Base-by-base conservation (phyloP, 192 early-diverging fungal species). In the Backusella luteola region DNA sequence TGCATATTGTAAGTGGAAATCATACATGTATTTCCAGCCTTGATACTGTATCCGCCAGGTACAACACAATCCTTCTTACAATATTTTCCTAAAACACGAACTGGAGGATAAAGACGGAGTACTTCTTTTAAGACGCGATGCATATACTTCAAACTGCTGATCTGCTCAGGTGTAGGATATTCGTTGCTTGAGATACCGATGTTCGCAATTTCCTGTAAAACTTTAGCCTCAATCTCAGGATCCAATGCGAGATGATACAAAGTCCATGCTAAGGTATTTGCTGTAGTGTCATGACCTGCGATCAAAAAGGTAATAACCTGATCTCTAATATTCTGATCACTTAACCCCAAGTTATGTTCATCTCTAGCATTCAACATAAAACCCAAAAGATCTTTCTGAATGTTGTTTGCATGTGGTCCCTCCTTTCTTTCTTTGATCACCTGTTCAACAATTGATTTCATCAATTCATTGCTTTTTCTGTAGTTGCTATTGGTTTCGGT, bases 221-320 rank as follows among this genome's bases (percentile, higher is more conserved):
- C 75, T 36, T 82, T 79, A 14, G 73, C 63, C 3, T 84, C 71
- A 56, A 89, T 71, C 5, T 78, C 74, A 7, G 90, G 90, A 73
- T 88, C 44, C 9, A 75, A 53, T 63, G 77, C 67, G 6, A 91
- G 73, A 21, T 84, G 71, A 69, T 86, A 88, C 9, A 91, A 69
- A 34, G 75, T 71, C 87, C 87, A 91, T 2, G 80, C 79, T 6
- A 91, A 77, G 4, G 87, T 89, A 69, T 78, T 88, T 15, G 84
- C 84, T 6, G 85, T 89, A 14, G 88, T 91, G 19, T 79, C 76
- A 29, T 82, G 77, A n/a, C 80, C 90, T 23, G 90, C 90, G 76
- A 91, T 89, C 76, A 90, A 73, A 68, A 91, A 89, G 5, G 88
- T 90, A 67, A 90, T 83, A 23, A 91, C 87, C 76, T 91, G 87